Conservation (phyloP, 192 early-diverging fungal genomes). For the Gaertneriomyces sp. region DNA sequence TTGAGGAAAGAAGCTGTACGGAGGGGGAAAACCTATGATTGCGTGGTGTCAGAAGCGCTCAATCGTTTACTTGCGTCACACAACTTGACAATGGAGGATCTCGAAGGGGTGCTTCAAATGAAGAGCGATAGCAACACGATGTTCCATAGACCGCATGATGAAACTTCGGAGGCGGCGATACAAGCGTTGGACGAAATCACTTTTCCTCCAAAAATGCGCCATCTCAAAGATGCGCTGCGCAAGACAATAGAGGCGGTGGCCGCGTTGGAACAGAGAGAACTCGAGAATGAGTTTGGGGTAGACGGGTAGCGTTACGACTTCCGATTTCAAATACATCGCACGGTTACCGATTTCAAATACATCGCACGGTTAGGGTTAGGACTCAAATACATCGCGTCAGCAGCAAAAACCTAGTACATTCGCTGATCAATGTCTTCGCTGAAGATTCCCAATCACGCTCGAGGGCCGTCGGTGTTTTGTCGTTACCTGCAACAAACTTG, state of each 20-base stretch:
- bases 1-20: neutral
- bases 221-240: neutral
- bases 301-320: no score
- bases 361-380: no score
- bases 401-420: no score
- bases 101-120: neutral
- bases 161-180: neutral
- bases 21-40: neutral
- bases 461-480: no score
- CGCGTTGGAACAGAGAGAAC: neutral
- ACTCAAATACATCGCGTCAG: no score
- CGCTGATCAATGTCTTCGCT: no score
- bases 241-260: neutral
- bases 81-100: neutral
- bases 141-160: neutral
- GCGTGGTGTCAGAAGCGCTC: neutral
- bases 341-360: no score
- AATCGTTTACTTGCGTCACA: neutral
- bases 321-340: no score
- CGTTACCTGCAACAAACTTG: no score
- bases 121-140: slow-evolving; percentile 1
- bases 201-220: neutral
- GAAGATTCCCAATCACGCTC: no score
- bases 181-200: neutral
- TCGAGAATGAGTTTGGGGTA: no score